Evolutionary conservation across 1,284 basidiomycete genomes (phyloP).

Genomic region (Tilletiopsis washingtonensis): DNA sequence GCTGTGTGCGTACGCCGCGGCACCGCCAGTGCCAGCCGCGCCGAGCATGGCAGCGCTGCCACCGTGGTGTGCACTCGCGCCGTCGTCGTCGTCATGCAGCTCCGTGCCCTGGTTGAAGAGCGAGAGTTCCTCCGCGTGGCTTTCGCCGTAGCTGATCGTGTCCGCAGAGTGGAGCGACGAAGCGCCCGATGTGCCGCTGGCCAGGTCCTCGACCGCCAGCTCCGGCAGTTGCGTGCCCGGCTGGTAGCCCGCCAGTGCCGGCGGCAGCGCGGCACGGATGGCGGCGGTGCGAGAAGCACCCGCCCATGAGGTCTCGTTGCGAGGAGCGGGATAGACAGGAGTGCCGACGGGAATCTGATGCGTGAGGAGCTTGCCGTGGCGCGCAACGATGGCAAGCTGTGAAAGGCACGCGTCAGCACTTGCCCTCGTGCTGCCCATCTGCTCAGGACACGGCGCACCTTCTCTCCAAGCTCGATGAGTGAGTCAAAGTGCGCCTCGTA

Average conservation of each 20-base stretch:
- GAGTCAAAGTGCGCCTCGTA: conserved; percentile 33
- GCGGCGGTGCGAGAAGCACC: conserved; percentile 26
- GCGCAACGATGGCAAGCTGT: conserved; percentile 24
- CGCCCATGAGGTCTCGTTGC: conserved; percentile 20
- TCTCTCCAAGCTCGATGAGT: conserved; percentile 38
- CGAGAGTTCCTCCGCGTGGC: conserved; percentile 1
- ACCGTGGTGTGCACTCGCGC: neutral
- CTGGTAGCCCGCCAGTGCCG: conserved; percentile 21
- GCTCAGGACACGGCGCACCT: conserved; percentile 6
- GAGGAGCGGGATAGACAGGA: conserved; percentile 19
- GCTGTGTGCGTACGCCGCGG: no score
- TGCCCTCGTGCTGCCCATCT: no score
- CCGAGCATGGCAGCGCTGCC: no score
- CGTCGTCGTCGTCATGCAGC: neutral
- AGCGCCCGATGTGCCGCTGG: neutral
- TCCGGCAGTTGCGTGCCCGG: conserved; percentile 7
- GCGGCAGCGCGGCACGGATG: conserved; percentile 26
- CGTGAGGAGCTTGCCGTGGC: conserved; percentile 34
- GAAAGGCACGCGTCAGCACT: no score
- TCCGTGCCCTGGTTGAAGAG: no score
- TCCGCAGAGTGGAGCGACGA: neutral
- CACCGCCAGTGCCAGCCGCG: no score
- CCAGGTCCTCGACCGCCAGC: neutral
- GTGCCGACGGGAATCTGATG: conserved; percentile 22
- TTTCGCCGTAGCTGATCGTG: conserved; percentile 1